A percentile compares a stretch with the other conserved stretches of the same genome.
These are phyloP conservation scores for Phytopythium boreale DNA, from an alignment of 352 stramenopile genomes.

Conservation along the genomic window DNA sequence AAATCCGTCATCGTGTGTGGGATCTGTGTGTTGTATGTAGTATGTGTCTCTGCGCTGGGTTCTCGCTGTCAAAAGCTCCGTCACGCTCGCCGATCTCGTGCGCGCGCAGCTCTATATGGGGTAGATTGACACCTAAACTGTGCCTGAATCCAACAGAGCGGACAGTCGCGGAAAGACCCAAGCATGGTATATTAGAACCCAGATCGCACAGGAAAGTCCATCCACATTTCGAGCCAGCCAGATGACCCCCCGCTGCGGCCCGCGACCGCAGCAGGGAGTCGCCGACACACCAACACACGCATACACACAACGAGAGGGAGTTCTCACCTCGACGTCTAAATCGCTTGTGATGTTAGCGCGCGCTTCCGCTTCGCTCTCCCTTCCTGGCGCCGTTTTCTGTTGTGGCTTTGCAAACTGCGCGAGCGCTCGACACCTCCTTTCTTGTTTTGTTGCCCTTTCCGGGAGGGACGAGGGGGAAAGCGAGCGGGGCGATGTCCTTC, in stretches of 20 bases:
- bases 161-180: not conserved
- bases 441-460: constrained; percentile 2
- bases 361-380: not conserved
- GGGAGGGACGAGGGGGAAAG: not conserved
- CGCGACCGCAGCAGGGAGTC: not conserved
- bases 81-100: not conserved
- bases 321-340: not conserved
- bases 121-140: constrained; percentile 4
- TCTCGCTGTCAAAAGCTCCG: not conserved
- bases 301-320: not conserved
- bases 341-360: not conserved
- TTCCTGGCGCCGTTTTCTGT: not conserved
- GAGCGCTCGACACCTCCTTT: not conserved
- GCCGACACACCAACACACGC: not conserved
- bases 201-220: not conserved
- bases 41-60: not conserved
- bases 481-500: not conserved
- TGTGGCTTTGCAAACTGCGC: not conserved
- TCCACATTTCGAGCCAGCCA: not conserved
- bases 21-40: not conserved
- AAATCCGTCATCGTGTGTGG: constrained; percentile 64
- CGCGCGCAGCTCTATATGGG: not conserved
- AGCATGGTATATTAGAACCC: not conserved
- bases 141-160: constrained; percentile 4
- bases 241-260: not conserved